Base-by-base conservation (phyloP, 2,329 filamentous ascomycete species). In the Rhynchosporium secalis region DNA sequence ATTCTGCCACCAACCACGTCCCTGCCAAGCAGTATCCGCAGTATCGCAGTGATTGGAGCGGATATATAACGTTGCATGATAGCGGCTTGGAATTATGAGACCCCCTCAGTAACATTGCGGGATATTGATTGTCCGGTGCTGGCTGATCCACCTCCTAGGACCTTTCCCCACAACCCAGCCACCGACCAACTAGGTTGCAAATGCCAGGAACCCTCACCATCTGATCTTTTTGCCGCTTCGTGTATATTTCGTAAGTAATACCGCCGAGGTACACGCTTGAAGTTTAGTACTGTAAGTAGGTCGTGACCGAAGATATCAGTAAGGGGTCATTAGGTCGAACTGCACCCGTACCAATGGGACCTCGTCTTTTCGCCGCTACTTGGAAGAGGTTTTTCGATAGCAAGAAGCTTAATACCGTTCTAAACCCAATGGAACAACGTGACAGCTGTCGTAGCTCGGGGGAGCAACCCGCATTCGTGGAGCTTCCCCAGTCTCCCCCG, bases 31-130 rank as follows among this genome's bases (percentile, higher is more conserved):
- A 15, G 12, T 6, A 38, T 31, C 29, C 26, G 33, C 3, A 20
- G 12, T 10, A 20, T 31, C 8, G 4, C 15, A 8, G 8, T 65
- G 58, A 68, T 68, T 68, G 66, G 66, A 52, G 66, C 66, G 66
- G 65, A 58, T 66, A 65, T 65, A 66, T 36, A 26, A 36, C 29
- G 1, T 10, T 47, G 29, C 15, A 28, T 3, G 28, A 28, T 54
- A 52, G 48, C 58, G 58, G 12, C 20, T 41, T 38, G 51, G 36
- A 54, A 28, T 40, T 40, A 4, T 6, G 20, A n/a, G 20, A 28
- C 51, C 29, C 51, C 51, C 51, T 54, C 51, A 54, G 33, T 56
- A 40, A 45, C 41, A 36, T 36, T 5, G 33, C 9, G 54, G 54
- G 43, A 58, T 15, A n/a, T 48, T 29, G 10, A 38, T 58, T 38